These are phyloP conservation scores for Panus rudis DNA, from an alignment of 768 basidiomycete species.

Conservation along the genomic window DNA sequence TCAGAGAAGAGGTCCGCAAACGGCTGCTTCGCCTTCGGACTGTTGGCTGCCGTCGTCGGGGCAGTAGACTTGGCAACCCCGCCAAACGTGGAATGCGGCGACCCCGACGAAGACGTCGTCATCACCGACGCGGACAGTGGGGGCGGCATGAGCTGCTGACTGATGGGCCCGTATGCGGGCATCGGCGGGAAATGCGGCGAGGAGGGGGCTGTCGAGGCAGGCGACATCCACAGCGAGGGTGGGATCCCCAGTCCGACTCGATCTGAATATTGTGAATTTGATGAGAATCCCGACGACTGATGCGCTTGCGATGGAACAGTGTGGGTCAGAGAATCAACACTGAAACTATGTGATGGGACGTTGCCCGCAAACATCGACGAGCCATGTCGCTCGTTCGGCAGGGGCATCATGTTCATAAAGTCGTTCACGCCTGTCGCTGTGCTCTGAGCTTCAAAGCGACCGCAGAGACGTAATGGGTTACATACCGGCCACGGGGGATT, in stretches of 20 bases:
- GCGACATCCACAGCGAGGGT: conserved; percentile 83
- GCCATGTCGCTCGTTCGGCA: conserved; percentile 13
- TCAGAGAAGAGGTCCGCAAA: conserved; percentile 51
- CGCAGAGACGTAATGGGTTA: conserved; percentile 11
- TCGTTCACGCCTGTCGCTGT: conserved; percentile 2
- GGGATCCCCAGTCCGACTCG: conserved; percentile 51
- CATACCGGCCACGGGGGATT: conserved; percentile 33
- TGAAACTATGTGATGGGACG: background rate
- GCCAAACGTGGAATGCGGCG: conserved; percentile 16
- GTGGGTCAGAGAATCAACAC: too few relatives aligned
- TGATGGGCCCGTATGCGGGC: conserved; percentile 17
- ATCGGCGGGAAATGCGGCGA: conserved; percentile 28
- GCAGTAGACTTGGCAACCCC: conserved; percentile 19
- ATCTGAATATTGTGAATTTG: conserved; percentile 29
- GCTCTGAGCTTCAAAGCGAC: background rate
- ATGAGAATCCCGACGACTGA: too few relatives aligned
- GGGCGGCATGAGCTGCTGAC: conserved; percentile 1
- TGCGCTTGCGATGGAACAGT: too few relatives aligned
- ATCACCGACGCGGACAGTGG: conserved; percentile 15
- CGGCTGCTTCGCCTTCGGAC: conserved; percentile 21
- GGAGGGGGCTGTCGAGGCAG: conserved; percentile 42
- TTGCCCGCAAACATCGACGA: too few relatives aligned
- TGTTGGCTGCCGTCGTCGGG: conserved; percentile 19
- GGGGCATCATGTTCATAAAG: conserved; percentile 7
- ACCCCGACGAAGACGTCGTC: conserved; percentile 20